These are phyloP conservation scores for Imleria badia DNA, from an alignment of 768 basidiomycete species.

Conservation along the genomic window DNA sequence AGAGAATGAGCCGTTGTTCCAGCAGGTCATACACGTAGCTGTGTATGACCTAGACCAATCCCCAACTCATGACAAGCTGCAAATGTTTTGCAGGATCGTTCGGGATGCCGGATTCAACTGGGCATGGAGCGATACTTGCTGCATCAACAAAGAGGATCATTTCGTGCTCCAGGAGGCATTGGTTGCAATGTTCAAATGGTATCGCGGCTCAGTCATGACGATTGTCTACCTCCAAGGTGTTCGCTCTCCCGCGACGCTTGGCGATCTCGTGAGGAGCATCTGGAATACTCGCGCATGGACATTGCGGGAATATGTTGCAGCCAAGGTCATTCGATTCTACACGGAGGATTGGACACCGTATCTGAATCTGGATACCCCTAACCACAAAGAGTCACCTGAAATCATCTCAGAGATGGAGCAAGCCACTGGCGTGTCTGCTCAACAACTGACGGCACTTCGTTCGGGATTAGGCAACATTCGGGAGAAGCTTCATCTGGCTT, in stretches of 20 bases:
- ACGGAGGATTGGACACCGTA: background rate
- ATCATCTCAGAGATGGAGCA: background rate
- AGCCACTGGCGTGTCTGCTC: background rate
- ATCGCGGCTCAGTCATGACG: background rate
- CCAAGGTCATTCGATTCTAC: background rate
- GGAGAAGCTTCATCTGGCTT: background rate
- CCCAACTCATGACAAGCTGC: background rate
- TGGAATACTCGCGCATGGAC: background rate
- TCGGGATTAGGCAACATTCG: background rate
- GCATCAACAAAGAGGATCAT: background rate
- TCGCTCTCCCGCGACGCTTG: background rate
- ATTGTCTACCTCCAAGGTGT: background rate
- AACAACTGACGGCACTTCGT: background rate
- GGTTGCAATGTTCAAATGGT: background rate
- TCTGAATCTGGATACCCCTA: accelerated
- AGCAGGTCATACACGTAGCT: background rate
- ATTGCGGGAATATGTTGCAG: background rate
- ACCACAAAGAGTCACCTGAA: background rate
- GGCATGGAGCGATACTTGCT: background rate
- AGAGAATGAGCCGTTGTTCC: background rate
- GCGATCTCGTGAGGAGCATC: background rate
- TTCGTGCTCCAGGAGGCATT: background rate
- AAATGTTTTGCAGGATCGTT: background rate
- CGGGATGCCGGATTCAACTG: background rate
- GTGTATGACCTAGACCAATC: background rate